Conservation (phyloP, 2,329 filamentous ascomycete species). For the Epicoccum sorghinum region DNA sequence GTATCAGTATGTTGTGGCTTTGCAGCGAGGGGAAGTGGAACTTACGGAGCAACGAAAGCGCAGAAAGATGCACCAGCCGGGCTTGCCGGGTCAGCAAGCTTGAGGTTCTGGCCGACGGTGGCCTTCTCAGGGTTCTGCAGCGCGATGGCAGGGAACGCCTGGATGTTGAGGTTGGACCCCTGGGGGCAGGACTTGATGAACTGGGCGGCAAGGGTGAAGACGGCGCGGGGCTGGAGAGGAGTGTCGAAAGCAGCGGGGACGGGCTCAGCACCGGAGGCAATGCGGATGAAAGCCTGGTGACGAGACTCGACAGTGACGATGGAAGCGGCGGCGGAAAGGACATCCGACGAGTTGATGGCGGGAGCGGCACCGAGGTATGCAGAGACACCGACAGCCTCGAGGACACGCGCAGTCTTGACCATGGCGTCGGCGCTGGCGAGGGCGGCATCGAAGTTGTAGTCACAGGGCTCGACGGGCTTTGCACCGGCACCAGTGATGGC, state of each 20-base stretch:
- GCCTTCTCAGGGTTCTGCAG: constrained; percentile 59
- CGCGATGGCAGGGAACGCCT: constrained; percentile 64
- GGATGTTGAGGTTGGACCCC: constrained; percentile 67
- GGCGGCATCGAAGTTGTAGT: constrained; percentile 68
- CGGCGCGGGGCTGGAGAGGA: constrained; percentile 68
- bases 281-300: constrained; percentile 75
- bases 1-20: too few relatives aligned
- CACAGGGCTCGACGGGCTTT: constrained; percentile 70
- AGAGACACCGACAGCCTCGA: constrained; percentile 77
- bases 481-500: constrained; percentile 67
- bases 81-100: constrained; percentile 44
- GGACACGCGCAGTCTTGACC: constrained; percentile 71
- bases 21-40: constrained; percentile 5
- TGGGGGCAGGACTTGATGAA: constrained; percentile 75
- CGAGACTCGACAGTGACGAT: constrained; percentile 77
- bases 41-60: constrained; percentile 68
- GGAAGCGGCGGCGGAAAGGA: constrained; percentile 70
- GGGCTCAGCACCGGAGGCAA: constrained; percentile 62
- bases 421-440: constrained; percentile 70
- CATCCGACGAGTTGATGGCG: constrained; percentile 63
- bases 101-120: constrained; percentile 47
- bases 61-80: constrained; percentile 62
- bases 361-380: constrained; percentile 74
- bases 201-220: constrained; percentile 74
- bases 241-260: constrained; percentile 74